phyloP scores from a whole-genome alignment of 139 green algal species.

The Volvox reticuliferus region DNA sequence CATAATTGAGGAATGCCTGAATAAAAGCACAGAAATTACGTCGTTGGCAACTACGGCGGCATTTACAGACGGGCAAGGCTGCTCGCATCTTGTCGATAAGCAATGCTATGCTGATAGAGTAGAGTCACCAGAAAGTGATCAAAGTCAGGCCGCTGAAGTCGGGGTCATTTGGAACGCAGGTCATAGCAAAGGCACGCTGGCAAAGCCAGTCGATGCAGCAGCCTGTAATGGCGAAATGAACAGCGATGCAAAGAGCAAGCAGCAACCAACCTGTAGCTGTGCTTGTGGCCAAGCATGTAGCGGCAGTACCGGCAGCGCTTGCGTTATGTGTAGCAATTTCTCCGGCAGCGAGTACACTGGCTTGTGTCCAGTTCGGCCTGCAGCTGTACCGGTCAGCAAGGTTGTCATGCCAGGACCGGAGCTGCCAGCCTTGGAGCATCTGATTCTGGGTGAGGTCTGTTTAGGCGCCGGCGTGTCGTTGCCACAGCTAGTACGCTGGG shows the following conservation, averaged over 20 bases:
- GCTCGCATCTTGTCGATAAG: no score
- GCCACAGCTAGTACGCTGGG: not conserved
- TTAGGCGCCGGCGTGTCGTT: not conserved
- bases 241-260: no score
- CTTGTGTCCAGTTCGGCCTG: no score
- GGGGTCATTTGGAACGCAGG: no score
- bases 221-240: not conserved
- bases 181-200: not conserved
- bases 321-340: no score
- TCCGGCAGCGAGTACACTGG: no score
- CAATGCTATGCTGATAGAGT: no score
- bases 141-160: no score
- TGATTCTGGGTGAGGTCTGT: conserved; percentile 13
- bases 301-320: no score
- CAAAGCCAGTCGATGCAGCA: not conserved
- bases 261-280: not conserved
- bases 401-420: not conserved
- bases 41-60: not conserved
- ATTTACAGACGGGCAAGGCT: no score
- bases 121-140: no score
- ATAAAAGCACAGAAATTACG: not conserved
- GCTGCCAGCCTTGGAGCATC: conserved; percentile 15
- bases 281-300: not conserved
- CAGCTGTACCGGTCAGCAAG: no score
- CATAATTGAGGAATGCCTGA: not conserved